Conservation (phyloP, 2,329 filamentous ascomycete genomes). For the Monosporascus sp. region DNA sequence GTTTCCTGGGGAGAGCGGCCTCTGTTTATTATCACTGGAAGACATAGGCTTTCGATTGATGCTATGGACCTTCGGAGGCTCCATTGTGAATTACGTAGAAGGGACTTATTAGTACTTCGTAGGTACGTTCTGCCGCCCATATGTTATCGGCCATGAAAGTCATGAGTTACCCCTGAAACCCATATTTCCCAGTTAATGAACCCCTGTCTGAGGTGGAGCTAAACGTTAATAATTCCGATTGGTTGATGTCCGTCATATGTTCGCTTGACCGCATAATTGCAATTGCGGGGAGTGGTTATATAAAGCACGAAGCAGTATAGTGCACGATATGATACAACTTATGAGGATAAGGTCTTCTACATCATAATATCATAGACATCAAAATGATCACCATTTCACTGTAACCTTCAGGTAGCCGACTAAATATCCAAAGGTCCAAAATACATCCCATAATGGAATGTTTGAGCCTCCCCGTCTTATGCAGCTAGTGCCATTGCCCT, state of each 20-base stretch:
- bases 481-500: too few species aligned
- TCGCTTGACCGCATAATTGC: too few species aligned
- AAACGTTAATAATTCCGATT: not conserved
- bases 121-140: not conserved
- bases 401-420: too few species aligned
- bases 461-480: too few species aligned
- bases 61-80: not conserved
- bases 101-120: not conserved
- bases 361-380: too few species aligned
- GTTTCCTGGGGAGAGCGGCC: not conserved
- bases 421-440: too few species aligned
- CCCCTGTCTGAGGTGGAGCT: not conserved
- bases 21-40: slow-evolving; percentile 1
- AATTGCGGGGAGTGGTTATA: too few species aligned
- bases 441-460: too few species aligned
- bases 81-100: not conserved
- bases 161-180: not conserved
- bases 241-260: not conserved
- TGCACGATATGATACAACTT: too few species aligned
- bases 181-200: not conserved
- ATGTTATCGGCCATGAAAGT: not conserved
- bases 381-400: too few species aligned
- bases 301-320: too few species aligned
- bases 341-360: too few species aligned
- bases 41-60: slow-evolving; percentile 18